These are phyloP conservation scores for Ophiostoma populinum DNA, from an alignment of 2,329 filamentous ascomycete species.

Conservation along the genomic window DNA sequence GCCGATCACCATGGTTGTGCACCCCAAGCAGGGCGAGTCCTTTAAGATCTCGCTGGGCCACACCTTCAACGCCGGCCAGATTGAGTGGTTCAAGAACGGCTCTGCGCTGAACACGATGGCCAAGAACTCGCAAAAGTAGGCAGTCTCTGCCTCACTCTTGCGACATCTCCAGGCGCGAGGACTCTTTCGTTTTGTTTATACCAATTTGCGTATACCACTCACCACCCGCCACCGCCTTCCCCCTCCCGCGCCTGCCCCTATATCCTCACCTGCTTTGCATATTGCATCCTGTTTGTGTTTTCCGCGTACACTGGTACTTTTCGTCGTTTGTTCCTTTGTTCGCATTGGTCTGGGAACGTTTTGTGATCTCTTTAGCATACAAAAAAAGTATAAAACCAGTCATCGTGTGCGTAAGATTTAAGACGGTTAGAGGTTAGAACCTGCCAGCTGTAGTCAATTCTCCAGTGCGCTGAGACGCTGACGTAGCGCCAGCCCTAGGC, in stretches of 20 bases:
- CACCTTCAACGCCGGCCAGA: slow-evolving; percentile 96
- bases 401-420: too few relatives aligned
- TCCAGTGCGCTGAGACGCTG: too few relatives aligned
- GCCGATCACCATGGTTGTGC: slow-evolving; percentile 79
- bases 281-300: too few relatives aligned
- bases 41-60: slow-evolving; percentile 78
- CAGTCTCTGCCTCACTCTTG: background rate
- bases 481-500: too few relatives aligned
- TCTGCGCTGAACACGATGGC: slow-evolving; percentile 98
- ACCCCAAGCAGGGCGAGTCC: slow-evolving; percentile 68
- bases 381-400: slow-evolving; percentile 4
- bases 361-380: slow-evolving; percentile 2
- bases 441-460: too few relatives aligned
- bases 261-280: slow-evolving; percentile 1
- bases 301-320: background rate
- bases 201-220: background rate
- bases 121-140: slow-evolving; percentile 30
- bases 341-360: background rate
- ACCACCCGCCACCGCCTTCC: background rate
- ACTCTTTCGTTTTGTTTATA: background rate
- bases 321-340: background rate
- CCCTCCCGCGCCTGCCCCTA: too few relatives aligned
- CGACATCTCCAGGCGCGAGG: too few relatives aligned
- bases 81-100: slow-evolving; percentile 99
- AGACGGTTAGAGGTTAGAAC: background rate